phyloP scores from a whole-genome alignment of 2,329 filamentous ascomycete species.

The Ceratocystis lukuohia region DNA sequence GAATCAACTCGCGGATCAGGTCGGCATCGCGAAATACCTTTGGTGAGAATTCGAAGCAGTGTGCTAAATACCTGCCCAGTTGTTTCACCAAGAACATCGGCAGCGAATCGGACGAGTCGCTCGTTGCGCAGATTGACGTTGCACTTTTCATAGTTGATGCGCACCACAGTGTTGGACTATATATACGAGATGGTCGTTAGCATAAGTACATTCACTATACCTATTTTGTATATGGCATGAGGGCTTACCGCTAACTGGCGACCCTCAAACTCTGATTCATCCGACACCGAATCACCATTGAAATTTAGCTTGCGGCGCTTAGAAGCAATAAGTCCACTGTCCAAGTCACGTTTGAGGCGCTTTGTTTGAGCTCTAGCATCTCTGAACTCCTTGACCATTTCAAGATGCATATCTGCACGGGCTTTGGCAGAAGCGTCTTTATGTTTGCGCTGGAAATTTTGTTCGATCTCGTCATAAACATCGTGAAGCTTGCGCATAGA shows the following conservation, averaged over 20 bases:
- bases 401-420: conserved; percentile 47
- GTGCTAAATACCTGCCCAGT: conserved; percentile 68
- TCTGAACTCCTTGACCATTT: conserved; percentile 40
- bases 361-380: conserved; percentile 41
- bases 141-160: conserved; percentile 75
- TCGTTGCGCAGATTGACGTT: conserved; percentile 69
- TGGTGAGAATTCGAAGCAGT: conserved; percentile 57
- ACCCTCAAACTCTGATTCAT: conserved; percentile 30
- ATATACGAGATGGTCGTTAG: conserved; percentile 22
- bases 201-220: neutral
- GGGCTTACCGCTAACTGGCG: conserved; percentile 41
- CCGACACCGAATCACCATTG: conserved; percentile 28
- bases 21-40: conserved; percentile 54
- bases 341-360: conserved; percentile 39
- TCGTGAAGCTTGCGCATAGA: conserved; percentile 51
- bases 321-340: conserved; percentile 29
- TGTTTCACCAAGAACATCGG: conserved; percentile 54
- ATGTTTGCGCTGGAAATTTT: conserved; percentile 41
- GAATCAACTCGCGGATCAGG: conserved; percentile 40
- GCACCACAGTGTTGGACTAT: conserved; percentile 58
- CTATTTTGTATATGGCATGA: neutral
- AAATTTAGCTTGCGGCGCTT: conserved; percentile 46
- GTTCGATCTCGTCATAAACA: conserved; percentile 46
- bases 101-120: conserved; percentile 58
- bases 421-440: conserved; percentile 43